These are phyloP conservation scores for Plantago lanceolata DNA, from an alignment of 305 asterid species.

Conservation along the genomic window DNA sequence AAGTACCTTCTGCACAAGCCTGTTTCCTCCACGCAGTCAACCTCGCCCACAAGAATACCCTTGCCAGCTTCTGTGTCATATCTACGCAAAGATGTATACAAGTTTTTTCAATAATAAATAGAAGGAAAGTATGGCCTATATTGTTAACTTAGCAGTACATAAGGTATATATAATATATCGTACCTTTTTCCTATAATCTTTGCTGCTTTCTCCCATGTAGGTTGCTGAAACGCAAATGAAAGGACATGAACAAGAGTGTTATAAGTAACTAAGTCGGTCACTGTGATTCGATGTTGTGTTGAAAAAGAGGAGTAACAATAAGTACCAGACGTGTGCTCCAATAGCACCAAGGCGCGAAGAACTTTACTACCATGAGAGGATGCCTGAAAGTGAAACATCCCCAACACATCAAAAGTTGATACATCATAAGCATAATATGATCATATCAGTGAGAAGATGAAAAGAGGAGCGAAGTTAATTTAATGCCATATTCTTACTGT, in stretches of 20 bases:
- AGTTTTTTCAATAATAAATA: slow-evolving; percentile 24
- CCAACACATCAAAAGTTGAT: slow-evolving; percentile 14
- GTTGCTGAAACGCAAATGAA: slow-evolving; percentile 55
- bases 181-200: slow-evolving; percentile 74
- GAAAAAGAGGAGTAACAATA: not conserved
- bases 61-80: slow-evolving; percentile 78
- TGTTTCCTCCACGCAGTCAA: slow-evolving; percentile 80
- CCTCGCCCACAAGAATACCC: slow-evolving; percentile 81
- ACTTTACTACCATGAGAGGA: slow-evolving; percentile 72
- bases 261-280: too few relatives aligned
- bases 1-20: slow-evolving; percentile 77
- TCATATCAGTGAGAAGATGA: slow-evolving; percentile 18
- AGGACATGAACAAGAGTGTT: not conserved
- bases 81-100: slow-evolving; percentile 33
- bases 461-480: slow-evolving; percentile 12
- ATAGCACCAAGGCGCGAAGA: slow-evolving; percentile 92
- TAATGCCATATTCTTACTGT: slow-evolving; percentile 51
- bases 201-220: slow-evolving; percentile 99
- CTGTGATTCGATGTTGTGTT: too few relatives aligned
- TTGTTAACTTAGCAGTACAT: slow-evolving; percentile 4
- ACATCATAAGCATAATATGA: slow-evolving; percentile 18
- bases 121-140: slow-evolving; percentile 5
- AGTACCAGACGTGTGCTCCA: slow-evolving; percentile 92
- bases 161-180: slow-evolving; percentile 21
- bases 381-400: slow-evolving; percentile 44